A percentile compares a stretch with the other conserved stretches of the same genome.
Conservation (phyloP, 225 moss, liverwort and hornwort genomes). For the Bryum argenteum region DNA sequence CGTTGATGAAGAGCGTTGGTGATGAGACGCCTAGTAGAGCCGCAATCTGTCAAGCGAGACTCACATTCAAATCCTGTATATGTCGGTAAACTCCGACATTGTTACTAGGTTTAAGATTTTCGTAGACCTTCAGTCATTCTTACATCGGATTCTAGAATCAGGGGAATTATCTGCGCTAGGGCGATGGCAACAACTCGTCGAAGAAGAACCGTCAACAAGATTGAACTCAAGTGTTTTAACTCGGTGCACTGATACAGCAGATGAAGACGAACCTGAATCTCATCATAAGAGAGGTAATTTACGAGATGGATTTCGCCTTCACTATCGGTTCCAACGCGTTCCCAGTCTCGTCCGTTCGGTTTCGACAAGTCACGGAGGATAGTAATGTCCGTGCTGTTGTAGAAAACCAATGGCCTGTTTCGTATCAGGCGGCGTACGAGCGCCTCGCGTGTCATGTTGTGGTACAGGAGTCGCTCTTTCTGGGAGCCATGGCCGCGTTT, state of each 20-base stretch:
- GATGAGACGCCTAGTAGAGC: constrained; percentile 44
- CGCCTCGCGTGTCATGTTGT: constrained; percentile 22
- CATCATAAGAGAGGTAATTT: constrained; percentile 40
- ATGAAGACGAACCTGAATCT: constrained; percentile 29
- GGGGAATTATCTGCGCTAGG: neutral
- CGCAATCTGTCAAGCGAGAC: constrained; percentile 25
- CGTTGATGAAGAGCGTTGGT: constrained; percentile 44
- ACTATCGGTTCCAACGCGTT: constrained; percentile 14
- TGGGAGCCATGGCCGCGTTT: constrained; percentile 31
- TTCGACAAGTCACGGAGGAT: constrained; percentile 24
- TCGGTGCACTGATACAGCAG: no score
- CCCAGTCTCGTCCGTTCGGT: constrained; percentile 25
- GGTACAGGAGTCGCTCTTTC: constrained; percentile 18
- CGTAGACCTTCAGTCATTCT: neutral
- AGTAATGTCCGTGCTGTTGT: constrained; percentile 1
- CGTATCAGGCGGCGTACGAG: constrained; percentile 33
- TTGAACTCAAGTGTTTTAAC: no score
- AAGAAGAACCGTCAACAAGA: no score
- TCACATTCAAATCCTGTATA: neutral
- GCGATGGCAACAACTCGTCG: no score
- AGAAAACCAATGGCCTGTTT: constrained; percentile 31
- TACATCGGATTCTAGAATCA: neutral
- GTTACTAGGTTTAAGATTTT: neutral
- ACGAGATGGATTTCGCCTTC: constrained; percentile 32
- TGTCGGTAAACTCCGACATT: neutral